Conservation (phyloP, 2,329 filamentous ascomycete species). For the Diplodia seriata region DNA sequence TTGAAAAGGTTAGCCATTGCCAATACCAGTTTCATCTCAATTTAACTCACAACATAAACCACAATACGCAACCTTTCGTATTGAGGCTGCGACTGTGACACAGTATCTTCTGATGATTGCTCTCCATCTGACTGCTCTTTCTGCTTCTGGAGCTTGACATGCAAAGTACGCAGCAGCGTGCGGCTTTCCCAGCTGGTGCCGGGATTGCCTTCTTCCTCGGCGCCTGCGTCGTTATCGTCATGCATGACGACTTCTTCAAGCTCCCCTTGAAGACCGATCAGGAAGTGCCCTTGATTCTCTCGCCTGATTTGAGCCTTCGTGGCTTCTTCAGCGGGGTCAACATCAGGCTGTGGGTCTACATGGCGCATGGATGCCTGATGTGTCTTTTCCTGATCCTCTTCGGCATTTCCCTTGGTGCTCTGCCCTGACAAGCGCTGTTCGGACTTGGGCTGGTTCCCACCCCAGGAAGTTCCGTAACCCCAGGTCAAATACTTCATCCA, state of each 20-base stretch:
- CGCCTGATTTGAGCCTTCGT: constrained; percentile 59
- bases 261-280: constrained; percentile 73
- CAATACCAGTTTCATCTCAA: neutral
- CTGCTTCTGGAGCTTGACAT: constrained; percentile 63
- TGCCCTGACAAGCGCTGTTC: constrained; percentile 13
- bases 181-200: constrained; percentile 53
- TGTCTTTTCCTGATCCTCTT: constrained; percentile 32
- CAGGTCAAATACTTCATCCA: constrained; percentile 60
- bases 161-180: constrained; percentile 69
- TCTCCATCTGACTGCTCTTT: neutral
- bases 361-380: constrained; percentile 44
- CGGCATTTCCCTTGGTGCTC: neutral
- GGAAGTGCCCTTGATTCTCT: constrained; percentile 63
- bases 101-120: constrained; percentile 11
- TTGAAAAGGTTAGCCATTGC: neutral
- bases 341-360: constrained; percentile 49
- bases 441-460: constrained; percentile 32
- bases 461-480: constrained; percentile 54
- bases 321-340: constrained; percentile 63
- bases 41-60: constrained; percentile 65
- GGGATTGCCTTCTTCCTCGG: constrained; percentile 23
- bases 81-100: constrained; percentile 11
- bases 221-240: constrained; percentile 40
- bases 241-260: constrained; percentile 60
- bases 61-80: constrained; percentile 64